A percentile compares a stretch with the other conserved stretches of the same genome.
Conservation (phyloP, 768 basidiomycete genomes). For the Rhizopogon roseolus region DNA sequence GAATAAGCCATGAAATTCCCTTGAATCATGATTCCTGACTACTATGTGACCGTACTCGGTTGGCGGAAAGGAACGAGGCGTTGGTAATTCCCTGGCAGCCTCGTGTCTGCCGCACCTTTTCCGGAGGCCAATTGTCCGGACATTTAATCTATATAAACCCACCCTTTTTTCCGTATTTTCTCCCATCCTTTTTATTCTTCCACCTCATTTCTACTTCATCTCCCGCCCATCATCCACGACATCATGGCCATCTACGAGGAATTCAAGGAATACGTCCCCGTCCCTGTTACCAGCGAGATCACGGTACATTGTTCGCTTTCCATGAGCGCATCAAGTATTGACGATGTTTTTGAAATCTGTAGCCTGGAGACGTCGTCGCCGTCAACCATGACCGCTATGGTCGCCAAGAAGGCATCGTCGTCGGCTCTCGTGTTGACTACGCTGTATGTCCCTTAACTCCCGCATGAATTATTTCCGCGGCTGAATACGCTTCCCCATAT, state of each 20-base stretch:
- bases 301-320: constrained; percentile 16
- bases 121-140: constrained; percentile 16
- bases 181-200: constrained; percentile 25
- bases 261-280: constrained; percentile 13
- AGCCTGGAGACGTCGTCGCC: constrained; percentile 81
- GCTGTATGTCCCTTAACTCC: constrained; percentile 40
- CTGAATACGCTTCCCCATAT: constrained; percentile 1
- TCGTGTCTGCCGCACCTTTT: constrained; percentile 49
- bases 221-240: constrained; percentile 19
- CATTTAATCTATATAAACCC: constrained; percentile 51
- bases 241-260: constrained; percentile 35
- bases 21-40: constrained; percentile 5
- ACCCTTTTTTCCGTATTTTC: constrained; percentile 9
- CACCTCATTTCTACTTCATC: constrained; percentile 14
- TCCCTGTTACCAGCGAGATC: constrained; percentile 29
- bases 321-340: background rate
- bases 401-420: constrained; percentile 73
- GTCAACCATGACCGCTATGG: constrained; percentile 62
- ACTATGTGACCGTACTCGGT: constrained; percentile 4
- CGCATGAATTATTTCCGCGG: background rate
- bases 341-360: background rate
- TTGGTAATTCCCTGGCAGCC: constrained; percentile 31
- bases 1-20: background rate
- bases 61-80: constrained; percentile 7
- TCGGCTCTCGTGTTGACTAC: constrained; percentile 70